These are phyloP conservation scores for Fusarium agapanthi DNA, from an alignment of 2,329 filamentous ascomycete species.

Conservation along the genomic window DNA sequence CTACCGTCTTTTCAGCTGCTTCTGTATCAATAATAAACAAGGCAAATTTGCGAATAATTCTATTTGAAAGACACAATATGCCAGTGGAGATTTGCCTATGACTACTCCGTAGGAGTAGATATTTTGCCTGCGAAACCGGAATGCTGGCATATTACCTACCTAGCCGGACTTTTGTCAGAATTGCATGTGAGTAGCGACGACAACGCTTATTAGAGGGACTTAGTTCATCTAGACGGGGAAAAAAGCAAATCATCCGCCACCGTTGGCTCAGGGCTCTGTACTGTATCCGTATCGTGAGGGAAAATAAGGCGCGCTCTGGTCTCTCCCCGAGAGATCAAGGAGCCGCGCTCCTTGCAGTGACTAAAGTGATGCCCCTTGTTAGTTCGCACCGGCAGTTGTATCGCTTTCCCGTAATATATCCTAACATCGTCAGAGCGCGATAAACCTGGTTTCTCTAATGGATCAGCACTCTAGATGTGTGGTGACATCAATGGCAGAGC, in stretches of 20 bases:
- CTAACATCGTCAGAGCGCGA: conserved; percentile 1
- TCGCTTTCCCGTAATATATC: neutral
- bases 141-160: conserved; percentile 20
- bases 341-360: conserved; percentile 30
- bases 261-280: conserved; percentile 6
- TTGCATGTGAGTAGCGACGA: neutral
- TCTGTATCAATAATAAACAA: neutral
- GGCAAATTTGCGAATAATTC: neutral
- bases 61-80: neutral
- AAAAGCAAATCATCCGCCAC: conserved; percentile 29
- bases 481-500: neutral
- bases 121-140: conserved; percentile 9
- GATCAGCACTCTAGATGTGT: neutral
- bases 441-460: neutral
- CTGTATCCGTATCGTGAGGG: conserved; percentile 31
- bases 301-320: conserved; percentile 31
- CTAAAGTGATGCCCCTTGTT: conserved; percentile 1
- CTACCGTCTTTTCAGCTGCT: neutral
- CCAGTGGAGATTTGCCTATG: neutral
- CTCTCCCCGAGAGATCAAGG: conserved; percentile 9
- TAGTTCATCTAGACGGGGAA: conserved; percentile 8
- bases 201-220: conserved; percentile 7
- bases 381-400: neutral
- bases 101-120: neutral
- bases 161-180: neutral